phyloP scores from a whole-genome alignment of 1,284 basidiomycete genomes.

The Sporisorium exsertum region DNA sequence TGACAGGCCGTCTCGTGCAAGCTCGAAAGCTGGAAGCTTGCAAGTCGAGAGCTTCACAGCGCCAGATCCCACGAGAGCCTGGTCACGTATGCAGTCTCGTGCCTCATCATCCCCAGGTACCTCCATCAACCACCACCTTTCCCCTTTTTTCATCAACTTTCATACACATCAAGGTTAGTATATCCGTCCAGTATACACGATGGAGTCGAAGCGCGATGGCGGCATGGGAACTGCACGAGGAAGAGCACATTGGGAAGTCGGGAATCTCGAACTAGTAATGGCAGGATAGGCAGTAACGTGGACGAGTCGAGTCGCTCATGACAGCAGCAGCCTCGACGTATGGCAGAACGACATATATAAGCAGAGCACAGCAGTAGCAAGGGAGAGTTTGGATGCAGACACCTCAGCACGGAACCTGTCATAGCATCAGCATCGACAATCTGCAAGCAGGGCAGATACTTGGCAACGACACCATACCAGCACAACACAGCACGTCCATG shows the following conservation, averaged over 20 bases:
- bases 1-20: neutral
- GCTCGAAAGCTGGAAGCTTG: conserved; percentile 4
- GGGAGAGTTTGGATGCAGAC: too few relatives aligned
- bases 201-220: conserved; percentile 1
- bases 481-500: neutral
- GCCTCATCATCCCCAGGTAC: conserved; percentile 17
- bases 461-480: neutral
- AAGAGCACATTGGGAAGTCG: neutral
- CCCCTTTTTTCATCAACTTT: conserved; percentile 35
- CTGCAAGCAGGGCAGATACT: neutral
- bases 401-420: neutral
- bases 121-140: conserved; percentile 39
- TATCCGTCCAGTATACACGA: conserved; percentile 5
- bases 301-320: neutral
- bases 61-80: conserved; percentile 1
- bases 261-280: neutral
- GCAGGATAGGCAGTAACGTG: neutral
- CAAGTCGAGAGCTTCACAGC: neutral
- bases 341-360: neutral
- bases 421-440: neutral
- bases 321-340: neutral
- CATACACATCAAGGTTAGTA: conserved; percentile 49
- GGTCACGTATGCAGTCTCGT: neutral
- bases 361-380: neutral
- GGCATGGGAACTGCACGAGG: neutral